These are phyloP conservation scores for Cyclotella sp. DNA, from an alignment of 108 stramenopile genomes.

Conservation along the genomic window DNA sequence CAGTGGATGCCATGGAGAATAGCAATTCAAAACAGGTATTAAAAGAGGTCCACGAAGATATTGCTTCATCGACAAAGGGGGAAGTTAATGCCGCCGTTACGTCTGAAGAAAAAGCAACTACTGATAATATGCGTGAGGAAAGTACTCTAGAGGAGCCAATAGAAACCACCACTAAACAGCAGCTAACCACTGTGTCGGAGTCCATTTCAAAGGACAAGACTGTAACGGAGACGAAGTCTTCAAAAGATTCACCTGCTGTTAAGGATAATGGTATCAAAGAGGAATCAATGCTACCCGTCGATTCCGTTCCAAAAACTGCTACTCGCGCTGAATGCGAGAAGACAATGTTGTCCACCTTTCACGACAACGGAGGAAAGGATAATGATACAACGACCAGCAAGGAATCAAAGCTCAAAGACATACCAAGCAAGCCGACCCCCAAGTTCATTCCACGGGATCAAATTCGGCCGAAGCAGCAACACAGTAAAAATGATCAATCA, in stretches of 20 bases:
- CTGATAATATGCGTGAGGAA: not conserved
- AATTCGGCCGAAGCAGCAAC: not conserved
- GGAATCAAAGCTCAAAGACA: not conserved
- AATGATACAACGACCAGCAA: too few species aligned
- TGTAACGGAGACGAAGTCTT: not conserved
- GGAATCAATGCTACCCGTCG: not conserved
- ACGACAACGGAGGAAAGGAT: not conserved
- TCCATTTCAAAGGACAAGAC: not conserved
- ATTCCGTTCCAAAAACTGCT: not conserved
- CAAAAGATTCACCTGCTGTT: not conserved
- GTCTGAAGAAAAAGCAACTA: not conserved
- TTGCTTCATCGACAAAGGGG: not conserved
- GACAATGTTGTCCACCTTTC: not conserved
- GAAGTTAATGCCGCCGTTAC: not conserved
- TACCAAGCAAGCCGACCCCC: not conserved
- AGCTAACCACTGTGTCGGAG: not conserved
- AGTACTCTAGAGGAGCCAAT: not conserved
- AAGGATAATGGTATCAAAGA: not conserved
- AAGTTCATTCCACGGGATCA: conserved; percentile 4
- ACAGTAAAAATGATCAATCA: not conserved
- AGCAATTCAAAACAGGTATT: not conserved
- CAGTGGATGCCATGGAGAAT: not conserved
- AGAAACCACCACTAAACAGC: not conserved
- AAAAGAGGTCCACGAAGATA: not conserved
- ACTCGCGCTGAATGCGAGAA: not conserved